Percentiles rank a stretch among this genome's conserved stretches.
Evolutionary conservation across 306 rosid species (phyloP).

Genomic region (Medicago truncatula): DNA sequence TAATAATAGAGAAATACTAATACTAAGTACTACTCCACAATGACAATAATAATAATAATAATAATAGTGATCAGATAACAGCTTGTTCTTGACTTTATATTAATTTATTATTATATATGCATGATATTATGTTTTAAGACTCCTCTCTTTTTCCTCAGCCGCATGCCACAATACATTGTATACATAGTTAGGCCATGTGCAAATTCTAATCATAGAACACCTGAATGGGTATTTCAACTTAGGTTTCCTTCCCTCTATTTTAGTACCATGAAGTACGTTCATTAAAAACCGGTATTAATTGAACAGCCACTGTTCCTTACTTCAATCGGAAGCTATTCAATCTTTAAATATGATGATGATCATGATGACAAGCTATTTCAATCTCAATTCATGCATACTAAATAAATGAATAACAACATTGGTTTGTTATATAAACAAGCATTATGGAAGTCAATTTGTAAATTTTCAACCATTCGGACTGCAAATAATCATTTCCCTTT

Average conservation of each 20-base stretch:
- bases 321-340: background rate
- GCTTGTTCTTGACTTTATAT: background rate
- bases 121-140: background rate
- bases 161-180: background rate
- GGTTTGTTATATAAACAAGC: constrained; percentile 5
- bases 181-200: background rate
- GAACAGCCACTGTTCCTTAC: constrained; percentile 14
- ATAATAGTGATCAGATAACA: constrained; percentile 6
- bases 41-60: background rate
- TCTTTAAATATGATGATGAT: background rate
- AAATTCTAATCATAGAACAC: constrained; percentile 10
- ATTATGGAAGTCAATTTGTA: constrained; percentile 22
- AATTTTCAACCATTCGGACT: constrained; percentile 22
- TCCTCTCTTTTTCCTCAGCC: background rate
- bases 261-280: background rate
- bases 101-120: background rate
- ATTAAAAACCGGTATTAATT: background rate
- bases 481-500: constrained; percentile 27
- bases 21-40: too few species aligned
- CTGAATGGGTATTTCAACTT: constrained; percentile 22
- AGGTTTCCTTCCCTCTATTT: background rate
- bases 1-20: background rate
- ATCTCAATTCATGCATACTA: background rate
- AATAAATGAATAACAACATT: background rate
- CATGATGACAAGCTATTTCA: background rate